Base-by-base conservation (phyloP, 2,329 filamentous ascomycete genomes). In the Exophiala dermatitidis region DNA sequence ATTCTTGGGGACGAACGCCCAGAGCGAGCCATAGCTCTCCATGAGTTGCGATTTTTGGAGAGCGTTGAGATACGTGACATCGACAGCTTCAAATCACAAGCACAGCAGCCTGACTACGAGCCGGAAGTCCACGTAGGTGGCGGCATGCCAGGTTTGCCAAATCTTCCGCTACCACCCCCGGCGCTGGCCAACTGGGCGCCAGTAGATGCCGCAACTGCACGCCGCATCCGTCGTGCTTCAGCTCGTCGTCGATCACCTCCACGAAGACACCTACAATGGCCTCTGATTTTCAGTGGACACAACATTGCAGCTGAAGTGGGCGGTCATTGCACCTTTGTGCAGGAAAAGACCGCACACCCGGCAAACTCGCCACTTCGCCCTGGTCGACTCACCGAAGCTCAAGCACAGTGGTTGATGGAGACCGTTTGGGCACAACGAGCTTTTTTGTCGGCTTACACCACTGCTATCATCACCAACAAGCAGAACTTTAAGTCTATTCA, bases 361-460 rank as follows among this genome's bases (percentile, higher is more conserved):
- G 59, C 44, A 60, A 62, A 53, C 59, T 64, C 57, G 49, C 64
- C 68, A 3, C 65, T 83, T n/a, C 74, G 77, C 38, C 82, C 82
- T 2, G 70, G 72, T 1, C 69, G 72, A 32, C 74, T 86, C n/a
- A 79, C 78, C 0, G 74, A 73, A 53, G 73, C 79, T n/a, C 85
- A 88, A 65, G 80, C 77, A 48, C 82, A 86, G 66, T 83, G 85
- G 79, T 68, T 88, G 1, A 69, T 84, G 36, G 83, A 87, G 65
- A 79, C 82, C 2, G 78, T 82, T 48, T 86, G 83, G 81, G 83
- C 83, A 4, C 83, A 87, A 59, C 73, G 79, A 49, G 83, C 83
- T 12, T 83, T 87, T 64, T 72, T 87, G 44, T 79, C 83, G 46
- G 84, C 83, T 1, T 87, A 84, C 60, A 77, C 82, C 59, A 77